Evolutionary conservation across 495 filamentous ascomycete species (phyloP).

Genomic region (Trichoderma asperelloides): DNA sequence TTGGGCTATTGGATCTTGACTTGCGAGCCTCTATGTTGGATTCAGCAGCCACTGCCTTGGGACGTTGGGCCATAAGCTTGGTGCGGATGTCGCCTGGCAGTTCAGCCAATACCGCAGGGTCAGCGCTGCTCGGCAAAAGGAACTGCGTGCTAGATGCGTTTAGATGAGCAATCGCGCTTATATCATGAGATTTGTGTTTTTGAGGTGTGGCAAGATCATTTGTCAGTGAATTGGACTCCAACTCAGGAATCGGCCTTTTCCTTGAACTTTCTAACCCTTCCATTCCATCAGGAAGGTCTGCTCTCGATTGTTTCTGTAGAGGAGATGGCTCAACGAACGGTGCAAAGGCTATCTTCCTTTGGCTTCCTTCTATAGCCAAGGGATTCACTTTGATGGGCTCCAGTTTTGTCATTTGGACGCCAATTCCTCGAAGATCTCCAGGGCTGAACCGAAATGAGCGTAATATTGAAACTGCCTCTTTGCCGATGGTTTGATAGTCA

Average conservation of each 20-base stretch:
- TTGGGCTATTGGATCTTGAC: slow-evolving; percentile 34
- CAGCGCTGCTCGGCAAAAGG: slow-evolving; percentile 70
- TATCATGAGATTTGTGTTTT: slow-evolving; percentile 49
- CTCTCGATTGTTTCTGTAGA: slow-evolving; percentile 21
- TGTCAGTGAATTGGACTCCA: slow-evolving; percentile 36
- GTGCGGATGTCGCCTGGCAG: slow-evolving; percentile 71
- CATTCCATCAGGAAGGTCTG: slow-evolving; percentile 19
- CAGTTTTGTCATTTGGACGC: slow-evolving; percentile 85
- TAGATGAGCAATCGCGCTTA: slow-evolving; percentile 52
- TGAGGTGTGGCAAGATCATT: slow-evolving; percentile 52
- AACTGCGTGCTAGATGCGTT: slow-evolving; percentile 84
- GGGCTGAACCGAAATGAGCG: slow-evolving; percentile 75
- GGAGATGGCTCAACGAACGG: slow-evolving; percentile 9
- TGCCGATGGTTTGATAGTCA: slow-evolving; percentile 55
- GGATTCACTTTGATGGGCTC: slow-evolving; percentile 58
- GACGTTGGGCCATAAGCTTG: slow-evolving; percentile 46
- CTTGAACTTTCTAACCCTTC: neutral
- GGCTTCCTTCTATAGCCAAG: slow-evolving; percentile 45
- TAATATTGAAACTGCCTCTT: slow-evolving; percentile 75
- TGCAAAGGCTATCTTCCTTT: slow-evolving; percentile 44
- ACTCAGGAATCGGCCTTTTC: slow-evolving; percentile 10
- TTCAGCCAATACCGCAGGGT: slow-evolving; percentile 65
- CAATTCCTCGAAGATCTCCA: slow-evolving; percentile 82
- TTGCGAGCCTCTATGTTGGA: slow-evolving; percentile 1
- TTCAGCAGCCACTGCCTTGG: slow-evolving; percentile 13